phyloP scores from a whole-genome alignment of 208 protist species.

The Novymonas esmeraldas region DNA sequence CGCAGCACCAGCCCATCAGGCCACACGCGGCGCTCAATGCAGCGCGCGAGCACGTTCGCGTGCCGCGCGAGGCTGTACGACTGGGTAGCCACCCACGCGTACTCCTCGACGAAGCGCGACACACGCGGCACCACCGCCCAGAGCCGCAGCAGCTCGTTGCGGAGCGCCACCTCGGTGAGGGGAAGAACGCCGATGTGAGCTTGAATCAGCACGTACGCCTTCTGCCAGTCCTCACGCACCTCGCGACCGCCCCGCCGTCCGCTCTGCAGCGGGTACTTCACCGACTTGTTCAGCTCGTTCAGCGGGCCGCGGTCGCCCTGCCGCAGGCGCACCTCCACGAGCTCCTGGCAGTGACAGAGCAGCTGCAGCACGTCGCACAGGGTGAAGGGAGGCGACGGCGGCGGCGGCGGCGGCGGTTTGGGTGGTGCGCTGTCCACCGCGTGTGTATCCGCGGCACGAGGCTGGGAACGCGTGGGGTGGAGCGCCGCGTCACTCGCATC shows the following conservation, averaged over 20 bases:
- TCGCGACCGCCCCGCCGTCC: constrained; percentile 70
- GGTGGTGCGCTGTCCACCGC: not conserved
- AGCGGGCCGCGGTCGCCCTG: constrained; percentile 79
- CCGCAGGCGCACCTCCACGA: constrained; percentile 76
- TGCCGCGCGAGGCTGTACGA: constrained; percentile 51
- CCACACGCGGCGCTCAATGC: constrained; percentile 83
- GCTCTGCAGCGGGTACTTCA: constrained; percentile 66
- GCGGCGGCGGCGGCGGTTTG: not conserved
- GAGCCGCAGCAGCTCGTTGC: constrained; percentile 77
- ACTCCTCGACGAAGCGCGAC: constrained; percentile 69
- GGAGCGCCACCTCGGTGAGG: constrained; percentile 69
- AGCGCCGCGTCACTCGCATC: no score
- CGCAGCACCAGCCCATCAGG: constrained; percentile 62
- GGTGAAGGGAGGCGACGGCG: constrained; percentile 3
- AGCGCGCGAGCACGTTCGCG: constrained; percentile 56
- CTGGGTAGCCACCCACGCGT: constrained; percentile 36
- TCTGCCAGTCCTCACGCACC: constrained; percentile 91
- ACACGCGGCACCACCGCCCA: constrained; percentile 74
- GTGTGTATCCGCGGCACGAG: no score
- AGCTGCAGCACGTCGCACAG: constrained; percentile 47
- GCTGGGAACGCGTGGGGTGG: no score
- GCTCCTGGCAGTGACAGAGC: constrained; percentile 66
- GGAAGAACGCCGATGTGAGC: constrained; percentile 55
- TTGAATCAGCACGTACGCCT: constrained; percentile 86
- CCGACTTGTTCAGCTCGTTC: constrained; percentile 81